phyloP scores from a whole-genome alignment of 345 rosid genomes.

The Adansonia digitata region DNA sequence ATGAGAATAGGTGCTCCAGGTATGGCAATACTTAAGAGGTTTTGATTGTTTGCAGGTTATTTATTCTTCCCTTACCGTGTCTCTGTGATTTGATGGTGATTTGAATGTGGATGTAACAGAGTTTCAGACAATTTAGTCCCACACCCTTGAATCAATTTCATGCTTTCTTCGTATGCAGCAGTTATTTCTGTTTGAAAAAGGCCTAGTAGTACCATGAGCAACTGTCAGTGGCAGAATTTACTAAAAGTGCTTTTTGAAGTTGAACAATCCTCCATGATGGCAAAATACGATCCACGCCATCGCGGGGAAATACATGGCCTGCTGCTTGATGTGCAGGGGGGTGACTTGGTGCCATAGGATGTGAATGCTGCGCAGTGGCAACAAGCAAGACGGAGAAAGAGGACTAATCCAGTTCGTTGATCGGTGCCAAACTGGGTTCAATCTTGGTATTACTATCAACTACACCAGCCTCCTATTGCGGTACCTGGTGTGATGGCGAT shows the following conservation, averaged over 20 bases:
- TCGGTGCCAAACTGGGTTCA: constrained; percentile 73
- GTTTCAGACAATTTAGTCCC: constrained; percentile 77
- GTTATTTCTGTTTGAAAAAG: constrained; percentile 58
- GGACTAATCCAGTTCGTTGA: constrained; percentile 69
- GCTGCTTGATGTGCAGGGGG: too few species aligned
- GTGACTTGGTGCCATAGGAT: too few species aligned
- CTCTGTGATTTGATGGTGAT: constrained; percentile 70
- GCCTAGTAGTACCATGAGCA: constrained; percentile 52
- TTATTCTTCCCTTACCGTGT: constrained; percentile 66
- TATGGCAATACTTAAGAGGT: too few species aligned
- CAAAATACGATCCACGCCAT: too few species aligned
- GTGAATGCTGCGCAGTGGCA: too few species aligned
- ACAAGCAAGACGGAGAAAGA: too few species aligned
- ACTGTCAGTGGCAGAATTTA: constrained; percentile 55
- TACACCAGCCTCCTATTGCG: constrained; percentile 72
- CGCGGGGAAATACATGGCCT: too few species aligned
- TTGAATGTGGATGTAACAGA: constrained; percentile 68
- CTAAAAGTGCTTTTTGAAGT: constrained; percentile 43
- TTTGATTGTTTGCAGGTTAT: constrained; percentile 37
- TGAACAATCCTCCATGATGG: constrained; percentile 44
- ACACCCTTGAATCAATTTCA: constrained; percentile 73
- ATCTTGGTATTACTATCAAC: constrained; percentile 66
- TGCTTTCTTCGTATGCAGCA: too few species aligned
- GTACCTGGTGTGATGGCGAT: constrained; percentile 78
- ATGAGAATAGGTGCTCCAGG: not conserved